A percentile compares a stretch with the other conserved stretches of the same genome.
Evolutionary conservation across 176 grass and related monocot species (phyloP).

Genomic region (Eleusine coracana): DNA sequence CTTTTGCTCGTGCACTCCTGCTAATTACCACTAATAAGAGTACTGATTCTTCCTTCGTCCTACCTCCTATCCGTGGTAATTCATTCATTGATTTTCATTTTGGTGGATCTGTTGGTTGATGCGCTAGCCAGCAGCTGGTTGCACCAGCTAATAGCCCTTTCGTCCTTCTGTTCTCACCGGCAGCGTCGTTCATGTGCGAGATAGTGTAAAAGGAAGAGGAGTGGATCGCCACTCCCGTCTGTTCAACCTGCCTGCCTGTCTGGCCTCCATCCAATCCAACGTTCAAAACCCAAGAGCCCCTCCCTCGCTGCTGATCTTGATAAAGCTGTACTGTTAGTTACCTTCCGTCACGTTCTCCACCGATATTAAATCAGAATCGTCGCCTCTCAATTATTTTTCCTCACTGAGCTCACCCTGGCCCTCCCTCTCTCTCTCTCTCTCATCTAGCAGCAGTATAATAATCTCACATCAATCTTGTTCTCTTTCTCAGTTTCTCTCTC

Average conservation of each 20-base stretch:
- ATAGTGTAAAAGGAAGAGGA: conserved; percentile 23
- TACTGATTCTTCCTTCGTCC: no score
- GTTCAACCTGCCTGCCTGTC: conserved; percentile 24
- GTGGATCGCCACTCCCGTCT: conserved; percentile 48
- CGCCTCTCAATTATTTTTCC: not conserved
- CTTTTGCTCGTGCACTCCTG: not conserved
- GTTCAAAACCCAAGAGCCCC: conserved; percentile 34
- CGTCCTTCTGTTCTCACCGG: no score
- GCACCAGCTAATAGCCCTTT: not conserved
- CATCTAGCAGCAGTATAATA: conserved; percentile 9
- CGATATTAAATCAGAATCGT: conserved; percentile 26
- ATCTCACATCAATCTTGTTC: conserved; percentile 43
- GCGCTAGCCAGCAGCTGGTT: no score
- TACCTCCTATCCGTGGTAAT: no score
- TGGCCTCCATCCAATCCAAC: conserved; percentile 13
- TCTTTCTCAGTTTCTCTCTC: conserved; percentile 8
- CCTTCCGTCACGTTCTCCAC: conserved; percentile 77
- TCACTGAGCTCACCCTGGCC: not conserved
- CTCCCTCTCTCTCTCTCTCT: not conserved
- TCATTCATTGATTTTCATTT: no score
- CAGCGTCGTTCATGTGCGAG: no score
- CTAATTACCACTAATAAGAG: not conserved
- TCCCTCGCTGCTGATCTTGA: not conserved
- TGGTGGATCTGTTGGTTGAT: no score
- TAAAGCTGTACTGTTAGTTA: conserved; percentile 19